A percentile compares a stretch with the other conserved stretches of the same genome.
Conservation (phyloP, 2,329 filamentous ascomycete genomes). For the Mycosphaerella sp. region DNA sequence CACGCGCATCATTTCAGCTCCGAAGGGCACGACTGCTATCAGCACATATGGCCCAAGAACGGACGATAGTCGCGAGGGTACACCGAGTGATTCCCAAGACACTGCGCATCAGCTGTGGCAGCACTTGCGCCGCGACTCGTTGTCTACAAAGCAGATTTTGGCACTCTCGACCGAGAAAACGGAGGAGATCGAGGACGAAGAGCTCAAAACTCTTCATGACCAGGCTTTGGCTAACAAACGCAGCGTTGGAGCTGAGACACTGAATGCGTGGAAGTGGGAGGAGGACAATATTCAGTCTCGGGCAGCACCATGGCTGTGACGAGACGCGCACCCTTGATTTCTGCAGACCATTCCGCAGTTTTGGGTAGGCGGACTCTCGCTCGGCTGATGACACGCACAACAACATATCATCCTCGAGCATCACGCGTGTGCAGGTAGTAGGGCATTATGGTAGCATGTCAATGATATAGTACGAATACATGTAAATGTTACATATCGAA, state of each 20-base stretch:
- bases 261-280: conserved; percentile 34
- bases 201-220: conserved; percentile 27
- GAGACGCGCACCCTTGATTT: background rate
- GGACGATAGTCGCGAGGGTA: conserved; percentile 2
- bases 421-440: too few relatives aligned
- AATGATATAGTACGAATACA: too few relatives aligned
- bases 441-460: too few relatives aligned
- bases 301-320: conserved; percentile 27
- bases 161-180: conserved; percentile 20
- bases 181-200: conserved; percentile 26
- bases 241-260: conserved; percentile 38
- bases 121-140: conserved; percentile 34
- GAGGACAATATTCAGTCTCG: conserved; percentile 13
- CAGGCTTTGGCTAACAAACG: conserved; percentile 37
- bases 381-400: background rate
- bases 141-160: conserved; percentile 23
- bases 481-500: too few relatives aligned
- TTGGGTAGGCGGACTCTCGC: background rate
- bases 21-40: conserved; percentile 12
- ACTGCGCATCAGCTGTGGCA: conserved; percentile 37
- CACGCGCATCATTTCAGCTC: conserved; percentile 12
- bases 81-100: conserved; percentile 5
- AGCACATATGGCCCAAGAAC: background rate
- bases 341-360: background rate
- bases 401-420: too few relatives aligned